Evolutionary conservation across 495 filamentous ascomycete genomes (phyloP), one percentile per base, ranked within the genome.

Genomic region (Penicillium paxilli): DNA sequence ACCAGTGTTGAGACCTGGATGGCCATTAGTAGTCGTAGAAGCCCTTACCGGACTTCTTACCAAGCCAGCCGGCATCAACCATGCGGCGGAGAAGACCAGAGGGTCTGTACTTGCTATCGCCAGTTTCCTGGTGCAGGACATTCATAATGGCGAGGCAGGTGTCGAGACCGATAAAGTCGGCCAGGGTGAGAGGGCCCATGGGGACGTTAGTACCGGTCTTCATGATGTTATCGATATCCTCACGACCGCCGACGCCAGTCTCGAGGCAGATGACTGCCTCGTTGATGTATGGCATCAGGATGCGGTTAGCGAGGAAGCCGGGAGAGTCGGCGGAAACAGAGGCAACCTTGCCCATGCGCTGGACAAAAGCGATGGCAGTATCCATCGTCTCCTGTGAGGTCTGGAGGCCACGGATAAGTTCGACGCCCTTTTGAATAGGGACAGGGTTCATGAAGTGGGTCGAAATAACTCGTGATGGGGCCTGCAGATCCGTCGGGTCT

Each of bases 391-490:
- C 79, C 55, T 83, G 64, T 12, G 89, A 93, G 6, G 94, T 99
- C 68, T 99, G 94, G 37, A 99, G 76, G 19, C 91, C 95, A 20
- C 86, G 82, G 62, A 99, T 98, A 52, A 99, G 96, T 76, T 99
- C 94, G 5, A 99, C 94, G 42, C 94, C 94, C 72, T 96, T 96
- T 66, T 97, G 95, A 3, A 99, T 73, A 1, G 94, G 95, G 0
- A 99, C 94, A 0, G 94, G 94, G 78, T 99, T 99, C 94, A 99
- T 99, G 75, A 99, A 99, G 71, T 99, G 94, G 44, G 95, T 98
- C 47, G 89, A 89, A 44, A 99, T 84, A 1, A 99, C 94, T 35
- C 95, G 86, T 23, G 91, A 91, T 42, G 91, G 84, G 24, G 88
- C 88, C 47, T 88, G 86, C 25, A 88, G 84, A 68, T 96, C 88